Evolutionary conservation across 176 grass and related monocot species (phyloP).

Genomic region (Hordeum vulgare): MorexV3_pseudomolecules_assembly NC_058522.1:168423793-168424292

Average conservation of each 20-base stretch:
- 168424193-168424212: neutral
- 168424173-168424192: neutral
- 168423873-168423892: slow-evolving; percentile 29
- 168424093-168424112: slow-evolving; percentile 10
- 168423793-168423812: slow-evolving; percentile 8
- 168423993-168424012: neutral
- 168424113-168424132: neutral
- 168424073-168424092: neutral
- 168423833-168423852: neutral
- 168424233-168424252: neutral
- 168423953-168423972: slow-evolving; percentile 30
- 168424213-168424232: neutral
- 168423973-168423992: neutral
- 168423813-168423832: neutral
- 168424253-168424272: neutral
- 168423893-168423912: slow-evolving; percentile 13
- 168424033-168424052: slow-evolving; percentile 20
- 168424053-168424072: neutral
- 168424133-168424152: neutral
- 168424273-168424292: slow-evolving; percentile 4
- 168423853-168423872: slow-evolving; percentile 28
- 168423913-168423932: neutral
- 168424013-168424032: neutral
- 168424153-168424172: neutral
- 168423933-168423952: neutral